Conservation (phyloP, 2,329 filamentous ascomycete genomes). For the Epichloe elymi region DNA sequence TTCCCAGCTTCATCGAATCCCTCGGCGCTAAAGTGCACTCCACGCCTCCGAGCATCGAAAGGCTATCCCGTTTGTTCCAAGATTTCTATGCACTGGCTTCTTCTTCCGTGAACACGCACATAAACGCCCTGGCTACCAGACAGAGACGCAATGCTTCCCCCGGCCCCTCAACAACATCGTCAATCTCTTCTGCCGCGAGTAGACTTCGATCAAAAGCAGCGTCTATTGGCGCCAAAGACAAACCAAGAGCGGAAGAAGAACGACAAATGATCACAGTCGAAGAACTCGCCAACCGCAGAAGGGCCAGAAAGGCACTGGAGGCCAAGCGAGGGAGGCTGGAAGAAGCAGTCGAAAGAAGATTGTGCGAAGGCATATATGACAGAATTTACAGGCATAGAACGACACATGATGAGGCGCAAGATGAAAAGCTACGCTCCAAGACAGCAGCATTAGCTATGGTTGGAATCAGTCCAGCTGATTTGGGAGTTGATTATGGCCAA, state of each 20-base stretch:
- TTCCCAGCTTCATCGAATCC: constrained; percentile 71
- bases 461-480: constrained; percentile 74
- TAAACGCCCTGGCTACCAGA: constrained; percentile 62
- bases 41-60: constrained; percentile 70
- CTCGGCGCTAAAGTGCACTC: constrained; percentile 77
- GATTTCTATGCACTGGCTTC: constrained; percentile 81
- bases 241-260: constrained; percentile 32
- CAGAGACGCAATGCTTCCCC: constrained; percentile 54
- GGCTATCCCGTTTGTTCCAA: constrained; percentile 76
- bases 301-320: constrained; percentile 64
- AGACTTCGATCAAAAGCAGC: constrained; percentile 42
- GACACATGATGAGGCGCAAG: constrained; percentile 86
- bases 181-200: constrained; percentile 42
- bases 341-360: constrained; percentile 77
- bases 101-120: constrained; percentile 73
- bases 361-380: constrained; percentile 75
- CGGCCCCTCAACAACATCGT: constrained; percentile 36
- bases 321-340: constrained; percentile 66
- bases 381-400: constrained; percentile 84
- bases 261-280: constrained; percentile 86
- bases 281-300: constrained; percentile 70
- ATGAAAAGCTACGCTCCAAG: constrained; percentile 88
- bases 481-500: constrained; percentile 62
- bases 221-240: constrained; percentile 40
- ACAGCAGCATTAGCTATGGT: constrained; percentile 85